Evolutionary conservation across 139 green algal species (phyloP).

Genomic region (Coelastrella sp.): DNA sequence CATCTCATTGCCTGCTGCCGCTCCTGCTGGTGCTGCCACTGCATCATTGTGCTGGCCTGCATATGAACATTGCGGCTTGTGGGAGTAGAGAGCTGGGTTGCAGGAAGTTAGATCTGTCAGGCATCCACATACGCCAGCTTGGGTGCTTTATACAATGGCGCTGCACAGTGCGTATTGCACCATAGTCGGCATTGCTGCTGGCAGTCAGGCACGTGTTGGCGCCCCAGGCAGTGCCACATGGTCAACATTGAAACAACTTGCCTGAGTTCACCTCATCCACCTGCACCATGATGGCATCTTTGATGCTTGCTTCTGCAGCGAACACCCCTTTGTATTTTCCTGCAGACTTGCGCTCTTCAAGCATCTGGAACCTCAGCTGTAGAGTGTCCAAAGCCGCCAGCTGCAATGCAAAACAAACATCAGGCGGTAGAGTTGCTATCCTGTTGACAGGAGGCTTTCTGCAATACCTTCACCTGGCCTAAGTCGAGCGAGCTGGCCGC

Average conservation of each 20-base stretch:
- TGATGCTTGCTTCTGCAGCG: background rate
- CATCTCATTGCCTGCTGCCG: background rate
- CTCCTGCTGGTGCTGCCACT: background rate
- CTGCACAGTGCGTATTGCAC: too few species aligned
- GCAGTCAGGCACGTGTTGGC: too few species aligned
- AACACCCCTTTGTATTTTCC: slow-evolving; percentile 14
- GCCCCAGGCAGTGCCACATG: too few species aligned
- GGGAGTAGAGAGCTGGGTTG: too few species aligned
- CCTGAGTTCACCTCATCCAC: background rate
- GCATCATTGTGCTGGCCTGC: background rate
- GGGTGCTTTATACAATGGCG: too few species aligned
- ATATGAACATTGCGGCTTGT: background rate
- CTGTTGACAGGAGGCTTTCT: background rate
- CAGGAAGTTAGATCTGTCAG: too few species aligned
- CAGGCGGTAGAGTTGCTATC: background rate
- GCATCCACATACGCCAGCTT: too few species aligned
- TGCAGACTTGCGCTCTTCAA: slow-evolving; percentile 7
- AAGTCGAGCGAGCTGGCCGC: too few species aligned
- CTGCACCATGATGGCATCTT: background rate
- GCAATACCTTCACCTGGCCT: too few species aligned
- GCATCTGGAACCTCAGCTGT: slow-evolving; percentile 28
- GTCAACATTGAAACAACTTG: too few species aligned
- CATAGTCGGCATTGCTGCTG: too few species aligned
- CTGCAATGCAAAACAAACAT: slow-evolving; percentile 17
- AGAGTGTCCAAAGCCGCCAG: slow-evolving; percentile 9